Percentiles rank a stretch among this genome's conserved stretches.
Conservation (phyloP, 805 yeast genomes). For the Candida andamanensis region DNA sequence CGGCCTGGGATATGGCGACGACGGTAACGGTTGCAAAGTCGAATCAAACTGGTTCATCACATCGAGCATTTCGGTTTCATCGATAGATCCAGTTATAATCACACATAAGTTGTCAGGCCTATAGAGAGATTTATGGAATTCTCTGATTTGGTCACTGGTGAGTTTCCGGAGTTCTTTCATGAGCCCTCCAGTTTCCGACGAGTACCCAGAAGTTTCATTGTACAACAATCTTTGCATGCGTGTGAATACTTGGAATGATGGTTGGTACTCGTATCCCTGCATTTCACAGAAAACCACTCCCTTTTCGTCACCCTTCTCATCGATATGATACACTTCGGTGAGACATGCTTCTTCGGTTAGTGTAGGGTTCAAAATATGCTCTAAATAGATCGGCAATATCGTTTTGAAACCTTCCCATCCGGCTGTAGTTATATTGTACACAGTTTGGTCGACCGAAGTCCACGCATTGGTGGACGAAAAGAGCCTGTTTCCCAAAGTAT, state of each 20-base stretch:
- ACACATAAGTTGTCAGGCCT: conserved; percentile 81
- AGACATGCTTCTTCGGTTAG: conserved; percentile 84
- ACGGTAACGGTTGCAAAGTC: conserved; percentile 42
- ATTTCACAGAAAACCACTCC: conserved; percentile 97
- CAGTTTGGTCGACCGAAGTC: conserved; percentile 96
- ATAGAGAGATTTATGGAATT: conserved; percentile 68
- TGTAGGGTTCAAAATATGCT: conserved; percentile 81
- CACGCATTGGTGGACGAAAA: conserved; percentile 91
- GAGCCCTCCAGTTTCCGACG: conserved; percentile 92
- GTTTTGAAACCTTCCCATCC: conserved; percentile 93
- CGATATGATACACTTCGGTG: conserved; percentile 94
- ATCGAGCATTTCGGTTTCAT: conserved; percentile 62
- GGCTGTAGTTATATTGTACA: conserved; percentile 84
- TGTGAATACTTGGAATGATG: conserved; percentile 61
- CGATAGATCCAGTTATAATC: conserved; percentile 80
- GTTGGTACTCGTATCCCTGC: conserved; percentile 85
- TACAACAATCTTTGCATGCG: conserved; percentile 56
- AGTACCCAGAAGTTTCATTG: conserved; percentile 65
- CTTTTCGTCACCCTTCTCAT: conserved; percentile 83
- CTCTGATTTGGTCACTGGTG: conserved; percentile 66
- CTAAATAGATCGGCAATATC: conserved; percentile 82
- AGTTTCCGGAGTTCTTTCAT: conserved; percentile 69
- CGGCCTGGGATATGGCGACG: conserved; percentile 50
- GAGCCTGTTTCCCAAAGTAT: conserved; percentile 76
- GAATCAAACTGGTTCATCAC: conserved; percentile 60